A percentile compares a stretch with the other conserved stretches of the same genome.
Evolutionary conservation across 1,139 yeast species (phyloP).

Genomic region (Zygosaccharomyces sapae): DNA sequence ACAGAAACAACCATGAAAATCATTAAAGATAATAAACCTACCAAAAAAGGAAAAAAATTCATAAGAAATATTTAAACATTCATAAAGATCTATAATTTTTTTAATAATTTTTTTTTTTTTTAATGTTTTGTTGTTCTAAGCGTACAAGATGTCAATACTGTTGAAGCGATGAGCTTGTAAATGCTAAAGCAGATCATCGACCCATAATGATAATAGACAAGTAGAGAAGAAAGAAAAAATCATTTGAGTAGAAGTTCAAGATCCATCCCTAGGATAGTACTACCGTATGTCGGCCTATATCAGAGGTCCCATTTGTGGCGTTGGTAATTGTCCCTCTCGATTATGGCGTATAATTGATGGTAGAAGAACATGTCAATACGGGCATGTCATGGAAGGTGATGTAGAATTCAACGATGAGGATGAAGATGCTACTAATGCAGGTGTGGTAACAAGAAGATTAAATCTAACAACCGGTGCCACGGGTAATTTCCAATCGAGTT

Average conservation of each 20-base stretch:
- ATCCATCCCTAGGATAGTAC: not conserved
- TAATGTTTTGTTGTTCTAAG: not conserved
- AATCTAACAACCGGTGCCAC: conserved; percentile 42
- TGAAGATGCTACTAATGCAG: conserved; percentile 45
- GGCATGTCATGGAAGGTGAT: conserved; percentile 83
- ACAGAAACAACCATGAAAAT: conserved; percentile 14
- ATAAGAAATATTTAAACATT: not conserved
- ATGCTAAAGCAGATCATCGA: not conserved
- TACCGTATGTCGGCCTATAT: conserved; percentile 35
- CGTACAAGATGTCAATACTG: not conserved
- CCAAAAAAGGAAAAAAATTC: not conserved
- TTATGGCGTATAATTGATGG: conserved; percentile 74
- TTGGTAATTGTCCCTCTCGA: conserved; percentile 79
- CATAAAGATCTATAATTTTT: not conserved
- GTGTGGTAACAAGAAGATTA: conserved; percentile 50
- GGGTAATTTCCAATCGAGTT: conserved; percentile 31
- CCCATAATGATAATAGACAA: not conserved
- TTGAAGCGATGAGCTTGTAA: not conserved
- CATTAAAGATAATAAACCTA: conserved; percentile 8
- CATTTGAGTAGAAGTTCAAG: not conserved
- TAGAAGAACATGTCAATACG: conserved; percentile 75
- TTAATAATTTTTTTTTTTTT: not conserved
- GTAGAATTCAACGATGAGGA: conserved; percentile 76
- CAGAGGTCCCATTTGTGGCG: conserved; percentile 81
- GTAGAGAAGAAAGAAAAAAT: not conserved